Base-by-base conservation (phyloP, 1,284 basidiomycete genomes). In the Ustilago trichophora region DNA sequence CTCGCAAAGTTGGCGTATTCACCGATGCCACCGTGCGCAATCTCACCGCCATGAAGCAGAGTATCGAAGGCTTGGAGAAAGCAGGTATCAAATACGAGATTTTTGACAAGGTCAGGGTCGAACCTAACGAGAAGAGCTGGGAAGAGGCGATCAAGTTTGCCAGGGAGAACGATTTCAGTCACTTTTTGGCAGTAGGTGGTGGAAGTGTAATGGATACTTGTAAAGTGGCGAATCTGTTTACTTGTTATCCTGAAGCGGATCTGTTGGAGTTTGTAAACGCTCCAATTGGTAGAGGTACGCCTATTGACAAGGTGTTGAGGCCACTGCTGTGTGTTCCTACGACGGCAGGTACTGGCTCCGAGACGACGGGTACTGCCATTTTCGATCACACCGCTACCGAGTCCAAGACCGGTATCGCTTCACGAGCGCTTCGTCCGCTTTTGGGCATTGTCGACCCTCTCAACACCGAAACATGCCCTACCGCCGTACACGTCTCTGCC, bases 341-440 rank as follows among this genome's bases (percentile, higher is more conserved):
- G 3, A 98, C 94, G 7, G 94, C 95, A 34, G 93, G 94, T 46
- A 98, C 94, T n/a, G 94, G 76, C 8, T 73, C 70, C 34, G 76
- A 98, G 83, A 98, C 95, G 1, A 98, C 94, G 3, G 95, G 95
- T n/a, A 92, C 95, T 1, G 92, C 95, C 13, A 97, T 98, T 73
- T 87, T 96, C 43, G 95, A 97, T 81, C 90, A 93, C 58, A 89
- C 81, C 0, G 69, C 62, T 6, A 72, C 68, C 27, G 64, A 89
- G 13, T 95, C 96, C 86, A 98, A 98, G 85, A 97, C 94, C 11
- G 94, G 95, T 43, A 98, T 98, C 69, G 91, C 94, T 2, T 93
- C 87, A 73, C 88, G 94, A 37, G 91, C 93, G 2, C 84, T 98
- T 82, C 93, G 95, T 70, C 94, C 94, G 0, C 86, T 89, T 6